phyloP scores from a whole-genome alignment of 2,329 filamentous ascomycete genomes.

The Pseudocercospora macadamiae region DNA sequence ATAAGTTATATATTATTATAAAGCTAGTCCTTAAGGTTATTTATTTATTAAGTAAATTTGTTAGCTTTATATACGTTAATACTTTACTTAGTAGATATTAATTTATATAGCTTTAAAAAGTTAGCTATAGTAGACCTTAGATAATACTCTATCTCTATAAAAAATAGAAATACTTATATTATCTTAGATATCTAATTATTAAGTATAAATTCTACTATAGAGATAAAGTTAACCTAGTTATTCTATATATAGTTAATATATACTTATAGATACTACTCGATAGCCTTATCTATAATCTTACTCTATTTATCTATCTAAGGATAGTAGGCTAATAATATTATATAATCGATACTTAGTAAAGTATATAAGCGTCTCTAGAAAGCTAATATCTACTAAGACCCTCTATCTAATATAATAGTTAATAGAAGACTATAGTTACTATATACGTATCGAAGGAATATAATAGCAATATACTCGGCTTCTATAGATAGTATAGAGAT shows the following conservation, averaged over 20 bases:
- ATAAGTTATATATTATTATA: no score
- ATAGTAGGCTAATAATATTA: background rate
- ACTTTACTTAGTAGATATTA: no score
- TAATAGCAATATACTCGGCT: no score
- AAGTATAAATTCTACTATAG: background rate
- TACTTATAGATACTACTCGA: background rate
- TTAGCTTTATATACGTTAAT: no score
- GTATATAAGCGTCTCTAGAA: slow-evolving; percentile 4
- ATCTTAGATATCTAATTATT: background rate
- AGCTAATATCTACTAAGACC: background rate
- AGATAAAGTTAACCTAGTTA: background rate
- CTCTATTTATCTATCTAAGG: background rate
- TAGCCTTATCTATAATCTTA: background rate
- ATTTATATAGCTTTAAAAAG: no score
- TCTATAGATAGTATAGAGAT: no score
- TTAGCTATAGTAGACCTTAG: background rate
- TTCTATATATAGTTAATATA: background rate
- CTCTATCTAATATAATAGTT: background rate
- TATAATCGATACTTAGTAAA: background rate
- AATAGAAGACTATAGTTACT: no score
- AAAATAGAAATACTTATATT: background rate
- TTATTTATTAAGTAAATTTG: no score
- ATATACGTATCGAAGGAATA: no score
- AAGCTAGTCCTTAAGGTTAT: no score
- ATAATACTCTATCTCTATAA: background rate